A percentile compares a stretch with the other conserved stretches of the same genome.
phyloP scores from a whole-genome alignment of 1,139 yeast genomes.

The Casaregolazyma suthepensis region DNA sequence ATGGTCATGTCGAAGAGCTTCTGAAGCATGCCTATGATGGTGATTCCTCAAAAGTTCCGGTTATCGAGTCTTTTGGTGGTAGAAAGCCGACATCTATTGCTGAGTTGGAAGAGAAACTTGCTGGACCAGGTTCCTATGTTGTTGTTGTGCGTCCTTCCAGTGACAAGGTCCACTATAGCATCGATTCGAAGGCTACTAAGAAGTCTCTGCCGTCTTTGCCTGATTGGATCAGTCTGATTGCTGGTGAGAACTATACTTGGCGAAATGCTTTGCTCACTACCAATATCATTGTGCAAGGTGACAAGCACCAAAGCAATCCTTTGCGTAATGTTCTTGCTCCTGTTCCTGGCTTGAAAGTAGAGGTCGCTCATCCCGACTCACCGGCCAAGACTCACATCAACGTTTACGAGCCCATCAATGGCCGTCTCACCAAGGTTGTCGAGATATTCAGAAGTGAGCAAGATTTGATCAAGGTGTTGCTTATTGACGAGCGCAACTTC shows the following conservation, averaged over 20 bases:
- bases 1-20: constrained; percentile 76
- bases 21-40: constrained; percentile 63
- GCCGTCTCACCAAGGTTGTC: constrained; percentile 65
- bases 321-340: constrained; percentile 78
- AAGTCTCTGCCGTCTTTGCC: constrained; percentile 32
- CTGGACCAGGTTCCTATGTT: constrained; percentile 19
- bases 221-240: constrained; percentile 74
- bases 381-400: constrained; percentile 54
- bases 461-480: constrained; percentile 54
- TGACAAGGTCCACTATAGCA: constrained; percentile 43
- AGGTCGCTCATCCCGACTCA: constrained; percentile 47
- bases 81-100: constrained; percentile 32
- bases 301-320: constrained; percentile 72
- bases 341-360: constrained; percentile 56
- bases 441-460: constrained; percentile 46
- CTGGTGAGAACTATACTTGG: constrained; percentile 80
- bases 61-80: constrained; percentile 84
- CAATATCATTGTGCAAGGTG: constrained; percentile 77
- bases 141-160: constrained; percentile 34
- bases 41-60: constrained; percentile 69
- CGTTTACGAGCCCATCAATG: constrained; percentile 66
- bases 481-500: constrained; percentile 86
- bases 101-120: constrained; percentile 35
- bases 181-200: constrained; percentile 41
- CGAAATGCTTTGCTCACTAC: constrained; percentile 83